phyloP scores from a whole-genome alignment of 495 filamentous ascomycete genomes.

The Hypoxylon fragiforme region DNA sequence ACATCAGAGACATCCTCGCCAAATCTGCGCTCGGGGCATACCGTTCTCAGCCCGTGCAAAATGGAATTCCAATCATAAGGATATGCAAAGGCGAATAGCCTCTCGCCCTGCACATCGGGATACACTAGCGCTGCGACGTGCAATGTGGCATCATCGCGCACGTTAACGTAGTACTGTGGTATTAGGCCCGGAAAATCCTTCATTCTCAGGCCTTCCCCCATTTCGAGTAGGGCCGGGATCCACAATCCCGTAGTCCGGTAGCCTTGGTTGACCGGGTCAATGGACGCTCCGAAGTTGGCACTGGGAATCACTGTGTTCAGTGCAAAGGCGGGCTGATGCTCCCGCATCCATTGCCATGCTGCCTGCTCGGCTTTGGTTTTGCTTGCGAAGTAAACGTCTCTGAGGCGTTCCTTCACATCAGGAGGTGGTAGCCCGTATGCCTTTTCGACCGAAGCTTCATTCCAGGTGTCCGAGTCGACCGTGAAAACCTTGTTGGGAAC shows the following conservation, averaged over 20 bases:
- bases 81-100: constrained; percentile 19
- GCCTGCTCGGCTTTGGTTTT: constrained; percentile 27
- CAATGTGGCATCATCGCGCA: constrained; percentile 21
- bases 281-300: constrained; percentile 17
- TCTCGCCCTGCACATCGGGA: constrained; percentile 17
- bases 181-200: not conserved
- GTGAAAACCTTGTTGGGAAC: constrained; percentile 8
- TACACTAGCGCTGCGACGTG: constrained; percentile 26
- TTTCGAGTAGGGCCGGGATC: constrained; percentile 13
- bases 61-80: constrained; percentile 23
- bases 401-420: constrained; percentile 1
- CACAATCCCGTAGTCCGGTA: constrained; percentile 12
- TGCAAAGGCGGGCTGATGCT: constrained; percentile 28
- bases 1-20: constrained; percentile 1
- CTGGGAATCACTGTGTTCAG: constrained; percentile 29
- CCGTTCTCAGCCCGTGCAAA: constrained; percentile 1
- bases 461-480: constrained; percentile 23
- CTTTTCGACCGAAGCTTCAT: constrained; percentile 16
- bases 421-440: constrained; percentile 20
- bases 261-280: constrained; percentile 11
- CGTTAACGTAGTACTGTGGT: constrained; percentile 23
- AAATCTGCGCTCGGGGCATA: constrained; percentile 15
- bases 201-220: not conserved
- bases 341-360: constrained; percentile 27
- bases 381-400: constrained; percentile 16